Evolutionary conservation across 2,329 filamentous ascomycete genomes (phyloP).

Genomic region (Drechslerella dactyloides): DNA sequence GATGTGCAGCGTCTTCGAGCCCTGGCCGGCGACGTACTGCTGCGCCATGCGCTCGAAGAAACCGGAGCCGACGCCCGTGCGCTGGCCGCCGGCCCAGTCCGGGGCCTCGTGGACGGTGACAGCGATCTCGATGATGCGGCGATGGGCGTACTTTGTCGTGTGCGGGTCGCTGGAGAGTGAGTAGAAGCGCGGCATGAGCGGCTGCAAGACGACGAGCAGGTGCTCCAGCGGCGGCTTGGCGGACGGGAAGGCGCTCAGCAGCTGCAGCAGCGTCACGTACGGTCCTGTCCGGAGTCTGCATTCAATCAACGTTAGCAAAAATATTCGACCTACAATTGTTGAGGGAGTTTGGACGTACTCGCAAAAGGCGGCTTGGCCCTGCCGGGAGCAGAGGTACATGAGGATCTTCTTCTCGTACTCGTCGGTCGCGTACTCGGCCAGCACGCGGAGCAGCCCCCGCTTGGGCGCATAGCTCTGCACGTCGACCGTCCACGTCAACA

Average conservation of each 20-base stretch:
- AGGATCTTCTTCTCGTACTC: constrained; percentile 88
- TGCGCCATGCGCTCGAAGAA: constrained; percentile 85
- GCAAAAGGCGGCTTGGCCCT: constrained; percentile 91
- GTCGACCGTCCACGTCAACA: constrained; percentile 96
- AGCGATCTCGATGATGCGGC: constrained; percentile 90
- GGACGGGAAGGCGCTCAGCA: constrained; percentile 90
- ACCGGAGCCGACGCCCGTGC: constrained; percentile 87
- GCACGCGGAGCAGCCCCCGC: constrained; percentile 80
- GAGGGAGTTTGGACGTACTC: constrained; percentile 63
- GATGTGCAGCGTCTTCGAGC: constrained; percentile 69
- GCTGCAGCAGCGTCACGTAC: constrained; percentile 81
- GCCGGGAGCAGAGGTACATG: constrained; percentile 80
- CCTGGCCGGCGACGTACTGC: constrained; percentile 17
- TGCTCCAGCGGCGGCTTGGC: constrained; percentile 84
- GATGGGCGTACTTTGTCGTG: constrained; percentile 72
- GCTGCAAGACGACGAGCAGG: constrained; percentile 78
- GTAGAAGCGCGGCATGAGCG: constrained; percentile 97
- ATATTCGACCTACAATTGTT: constrained; percentile 15
- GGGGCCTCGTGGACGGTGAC: constrained; percentile 88
- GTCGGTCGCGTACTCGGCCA: constrained; percentile 83
- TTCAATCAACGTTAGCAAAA: constrained; percentile 15
- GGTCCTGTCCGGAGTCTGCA: constrained; percentile 75
- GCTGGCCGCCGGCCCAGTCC: constrained; percentile 74
- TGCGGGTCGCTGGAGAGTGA: constrained; percentile 96
- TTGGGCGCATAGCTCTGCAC: constrained; percentile 91